These are phyloP conservation scores for Botrytis galanthina DNA, from an alignment of 2,329 filamentous ascomycete genomes.

Conservation along the genomic window DNA sequence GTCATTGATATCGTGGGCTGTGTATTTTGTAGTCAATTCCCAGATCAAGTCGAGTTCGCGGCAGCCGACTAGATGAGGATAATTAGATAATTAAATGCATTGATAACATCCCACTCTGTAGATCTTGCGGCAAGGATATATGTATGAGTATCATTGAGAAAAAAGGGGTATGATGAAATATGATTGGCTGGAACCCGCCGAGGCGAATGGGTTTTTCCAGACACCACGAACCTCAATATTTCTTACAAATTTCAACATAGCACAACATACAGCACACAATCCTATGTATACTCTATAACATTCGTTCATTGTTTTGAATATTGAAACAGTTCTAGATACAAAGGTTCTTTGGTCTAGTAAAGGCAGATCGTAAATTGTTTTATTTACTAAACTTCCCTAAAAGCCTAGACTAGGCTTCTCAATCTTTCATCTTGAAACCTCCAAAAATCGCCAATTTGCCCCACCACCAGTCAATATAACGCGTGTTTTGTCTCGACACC, in stretches of 20 bases:
- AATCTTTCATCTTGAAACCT: neutral
- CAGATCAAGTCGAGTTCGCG: conserved; percentile 6
- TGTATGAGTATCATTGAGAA: neutral
- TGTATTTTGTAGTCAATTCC: conserved; percentile 22
- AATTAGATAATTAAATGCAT: neutral
- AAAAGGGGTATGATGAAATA: neutral
- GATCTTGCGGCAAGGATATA: neutral
- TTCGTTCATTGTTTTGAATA: neutral
- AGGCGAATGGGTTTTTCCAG: neutral
- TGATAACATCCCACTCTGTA: neutral
- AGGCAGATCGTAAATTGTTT: neutral
- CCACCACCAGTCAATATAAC: conserved; percentile 2
- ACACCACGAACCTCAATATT: neutral
- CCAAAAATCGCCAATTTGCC: neutral
- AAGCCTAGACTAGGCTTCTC: neutral
- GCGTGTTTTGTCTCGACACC: neutral
- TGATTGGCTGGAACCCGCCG: neutral
- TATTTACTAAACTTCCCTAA: neutral
- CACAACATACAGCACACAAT: neutral
- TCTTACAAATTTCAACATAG: neutral
- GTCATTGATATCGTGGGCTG: conserved; percentile 28
- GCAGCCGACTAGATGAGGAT: conserved; percentile 1
- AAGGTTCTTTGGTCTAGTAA: neutral
- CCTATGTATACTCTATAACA: neutral
- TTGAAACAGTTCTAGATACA: neutral